Evolutionary conservation across 345 rosid species (phyloP).

Genomic region (Cochlearia excelsa): DNA sequence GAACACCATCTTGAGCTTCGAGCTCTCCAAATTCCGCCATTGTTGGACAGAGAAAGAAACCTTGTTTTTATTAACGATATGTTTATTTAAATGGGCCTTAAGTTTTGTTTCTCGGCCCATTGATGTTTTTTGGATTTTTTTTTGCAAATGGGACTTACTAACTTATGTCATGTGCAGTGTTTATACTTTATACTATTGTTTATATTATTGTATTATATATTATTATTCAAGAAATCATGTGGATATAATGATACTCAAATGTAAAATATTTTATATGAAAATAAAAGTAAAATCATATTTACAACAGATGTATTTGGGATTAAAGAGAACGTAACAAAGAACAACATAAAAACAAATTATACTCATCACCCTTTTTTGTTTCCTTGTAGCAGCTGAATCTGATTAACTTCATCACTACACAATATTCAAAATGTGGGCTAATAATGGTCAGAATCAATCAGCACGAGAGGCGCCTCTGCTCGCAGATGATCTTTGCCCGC

Average conservation of each 20-base stretch:
- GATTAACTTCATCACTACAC: slow-evolving; percentile 15
- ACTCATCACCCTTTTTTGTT: not conserved
- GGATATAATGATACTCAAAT: too few species aligned
- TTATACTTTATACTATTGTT: too few species aligned
- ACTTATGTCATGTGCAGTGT: too few species aligned
- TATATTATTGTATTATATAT: too few species aligned
- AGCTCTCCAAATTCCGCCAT: slow-evolving; percentile 71
- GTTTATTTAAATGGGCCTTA: too few species aligned
- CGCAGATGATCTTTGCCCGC: slow-evolving; percentile 50
- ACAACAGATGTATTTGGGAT: slow-evolving; percentile 11
- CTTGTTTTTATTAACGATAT: too few species aligned
- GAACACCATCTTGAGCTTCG: slow-evolving; percentile 69
- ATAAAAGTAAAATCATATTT: slow-evolving; percentile 23
- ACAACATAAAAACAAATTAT: slow-evolving; percentile 19
- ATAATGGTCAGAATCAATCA: slow-evolving; percentile 16
- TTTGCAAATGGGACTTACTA: too few species aligned
- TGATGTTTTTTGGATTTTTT: too few species aligned
- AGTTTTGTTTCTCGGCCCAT: too few species aligned
- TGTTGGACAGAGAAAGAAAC: not conserved
- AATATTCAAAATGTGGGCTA: slow-evolving; percentile 15
- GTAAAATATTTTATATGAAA: not conserved
- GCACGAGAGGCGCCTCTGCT: slow-evolving; percentile 53
- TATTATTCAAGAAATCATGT: too few species aligned
- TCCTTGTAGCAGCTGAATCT: not conserved
- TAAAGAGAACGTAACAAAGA: slow-evolving; percentile 13